Conservation (phyloP, 495 filamentous ascomycete species). For the Monascus purpureus region DNA sequence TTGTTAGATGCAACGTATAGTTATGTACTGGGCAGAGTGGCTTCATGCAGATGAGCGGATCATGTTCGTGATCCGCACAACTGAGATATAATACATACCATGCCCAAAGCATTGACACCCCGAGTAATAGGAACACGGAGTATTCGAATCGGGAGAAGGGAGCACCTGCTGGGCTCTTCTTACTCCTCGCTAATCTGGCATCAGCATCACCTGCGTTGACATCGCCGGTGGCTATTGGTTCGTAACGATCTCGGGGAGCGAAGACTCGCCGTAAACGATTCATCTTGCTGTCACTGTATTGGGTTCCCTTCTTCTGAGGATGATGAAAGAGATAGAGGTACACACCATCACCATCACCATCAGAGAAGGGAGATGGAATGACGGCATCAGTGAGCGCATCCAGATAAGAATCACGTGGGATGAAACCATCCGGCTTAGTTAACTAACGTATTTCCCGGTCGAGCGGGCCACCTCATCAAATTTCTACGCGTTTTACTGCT, state of each 20-base stretch:
- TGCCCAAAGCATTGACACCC: conserved; percentile 90
- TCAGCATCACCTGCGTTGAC: conserved; percentile 19
- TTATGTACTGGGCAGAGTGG: neutral
- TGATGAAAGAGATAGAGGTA: no score
- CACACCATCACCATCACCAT: no score
- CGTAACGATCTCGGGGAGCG: conserved; percentile 38
- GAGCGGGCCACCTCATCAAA: no score
- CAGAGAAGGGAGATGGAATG: no score
- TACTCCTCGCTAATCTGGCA: conserved; percentile 1
- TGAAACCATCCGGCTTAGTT: no score
- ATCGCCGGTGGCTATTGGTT: conserved; percentile 38
- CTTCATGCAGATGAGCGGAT: neutral
- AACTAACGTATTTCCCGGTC: no score
- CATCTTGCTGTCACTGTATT: conserved; percentile 22
- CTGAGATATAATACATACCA: conserved; percentile 42
- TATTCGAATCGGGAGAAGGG: conserved; percentile 75
- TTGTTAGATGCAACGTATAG: conserved; percentile 1
- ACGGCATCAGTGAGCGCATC: no score
- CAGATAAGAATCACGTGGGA: no score
- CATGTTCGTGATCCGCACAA: neutral
- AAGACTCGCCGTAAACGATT: conserved; percentile 35
- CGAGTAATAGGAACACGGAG: conserved; percentile 69
- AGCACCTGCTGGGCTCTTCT: conserved; percentile 3
- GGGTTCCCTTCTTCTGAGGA: no score
- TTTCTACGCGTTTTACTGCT: no score